Evolutionary conservation across 371 early-diverging fungal species (phyloP), one percentile per base, ranked within the genome.

Genomic region (Mortierella sp.): DNA sequence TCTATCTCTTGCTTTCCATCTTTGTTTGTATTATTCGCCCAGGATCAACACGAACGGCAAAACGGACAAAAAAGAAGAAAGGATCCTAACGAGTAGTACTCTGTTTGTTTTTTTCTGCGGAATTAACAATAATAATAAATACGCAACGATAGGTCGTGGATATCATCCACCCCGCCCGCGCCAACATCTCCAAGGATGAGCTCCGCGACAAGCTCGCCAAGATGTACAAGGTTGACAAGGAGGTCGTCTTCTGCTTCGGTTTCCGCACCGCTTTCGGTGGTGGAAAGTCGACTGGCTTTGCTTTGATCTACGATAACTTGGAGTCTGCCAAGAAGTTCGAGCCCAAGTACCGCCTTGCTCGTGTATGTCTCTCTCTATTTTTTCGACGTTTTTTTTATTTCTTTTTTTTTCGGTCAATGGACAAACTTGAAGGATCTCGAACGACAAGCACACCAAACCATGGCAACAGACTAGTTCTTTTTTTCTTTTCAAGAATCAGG

Each of bases 261-360:
- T 92, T 98, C 92, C 92, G 93, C 82, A 97, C 97, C 79, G 89
- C 85, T 75, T 99, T 97, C 87, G 99, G 99, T 93, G 99, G 99
- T 77, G 98, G 98, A 87, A 94, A 95, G 89, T 92, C 96, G 68
- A 97, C 97, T 80, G 98, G 99, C 68, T 99, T 98, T 82, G 98
- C 94, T 62, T 87, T 98, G 77, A 93, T 99, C 88, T 99, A 99
- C 93, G 99, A 99, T 88, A 87, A 90, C 68, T 82, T 96, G 80
- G 98, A 97, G 68, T 85, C 96, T 60, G 92, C 94, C 82, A 97
- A 97, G 95, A 97, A 97, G 90, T 95, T 98, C 84, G 99, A 99
- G 88, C 99, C 99, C 86, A 98, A 96, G 89, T 94, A 93, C 93
- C 92, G 98, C 82, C 90, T 97, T 72, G 92, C 92, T 64, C 88